Evolutionary conservation across 352 stramenopile genomes (phyloP), one percentile per base, ranked within the genome.

Genomic region (Thraustotheca clavata): DNA sequence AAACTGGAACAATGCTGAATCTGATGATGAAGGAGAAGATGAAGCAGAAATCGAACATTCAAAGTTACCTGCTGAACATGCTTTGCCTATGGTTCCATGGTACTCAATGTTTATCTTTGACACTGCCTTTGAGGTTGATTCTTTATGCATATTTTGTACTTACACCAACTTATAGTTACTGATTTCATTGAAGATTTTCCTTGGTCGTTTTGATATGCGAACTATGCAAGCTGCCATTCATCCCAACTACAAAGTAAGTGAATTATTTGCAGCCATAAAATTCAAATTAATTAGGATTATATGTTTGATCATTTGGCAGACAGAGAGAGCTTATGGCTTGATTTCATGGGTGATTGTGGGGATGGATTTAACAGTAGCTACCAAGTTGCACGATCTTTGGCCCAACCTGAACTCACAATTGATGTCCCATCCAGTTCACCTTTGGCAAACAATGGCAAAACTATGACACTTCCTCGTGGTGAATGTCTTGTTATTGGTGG

Each of bases 351-450:
- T 12, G 91, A 97, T 65, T 96, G 87, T 32, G 91, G 91, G 3
- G 91, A 98, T 57, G 91, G 91, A 3, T 97, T 97, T 55, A 96
- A 97, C 67, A 95, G 88, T 59, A 96, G 83, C 43, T 98, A 97
- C 67, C 89, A 97, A 70, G 87, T 98, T 36, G 87, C 91, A 7
- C 76, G 89, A 2, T 70, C 95, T n/a, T 69, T 98, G 14, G 91
- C 91, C 4, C 90, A 97, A 46, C 89, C 89, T 2, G 62, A 88
- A 47, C 69, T 98, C 11, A 76, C 87, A 40, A 84, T 97, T 0
- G 76, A 86, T 33, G 27, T 91, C 71, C 38, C 61, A 22, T 5
- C 61, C 18, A 65, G 52, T 4, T 12, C 49, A 16, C 54, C 16
- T 49, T 20, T 32, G 68, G 76, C 54, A 66, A 69, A 50, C 70